These are phyloP conservation scores for Quambalaria eucalypti DNA, from an alignment of 1,284 basidiomycete species.

Conservation along the genomic window DNA sequence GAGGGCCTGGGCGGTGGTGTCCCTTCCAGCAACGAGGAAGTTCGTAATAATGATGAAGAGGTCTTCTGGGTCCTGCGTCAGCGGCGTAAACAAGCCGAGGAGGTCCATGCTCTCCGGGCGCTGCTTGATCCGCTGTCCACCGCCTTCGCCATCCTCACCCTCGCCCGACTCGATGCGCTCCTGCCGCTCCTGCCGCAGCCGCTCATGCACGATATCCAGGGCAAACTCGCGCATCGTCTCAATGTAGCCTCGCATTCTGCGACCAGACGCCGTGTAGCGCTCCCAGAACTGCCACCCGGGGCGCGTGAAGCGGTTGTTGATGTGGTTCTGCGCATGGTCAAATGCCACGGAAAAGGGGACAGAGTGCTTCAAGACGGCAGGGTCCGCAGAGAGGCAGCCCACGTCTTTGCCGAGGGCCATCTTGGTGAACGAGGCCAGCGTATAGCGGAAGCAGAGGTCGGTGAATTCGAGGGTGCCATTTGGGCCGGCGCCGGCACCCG, in stretches of 20 bases:
- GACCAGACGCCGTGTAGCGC: slow-evolving; percentile 14
- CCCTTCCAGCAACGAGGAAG: slow-evolving; percentile 31
- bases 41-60: slow-evolving; percentile 37
- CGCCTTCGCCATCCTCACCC: neutral
- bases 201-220: slow-evolving; percentile 24
- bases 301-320: slow-evolving; percentile 28
- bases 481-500: too few relatives aligned
- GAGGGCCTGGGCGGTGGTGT: slow-evolving; percentile 34
- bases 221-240: slow-evolving; percentile 18
- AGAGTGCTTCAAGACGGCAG: slow-evolving; percentile 17
- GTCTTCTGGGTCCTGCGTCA: slow-evolving; percentile 37
- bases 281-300: slow-evolving; percentile 26
- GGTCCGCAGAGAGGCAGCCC: slow-evolving; percentile 19
- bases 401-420: slow-evolving; percentile 21
- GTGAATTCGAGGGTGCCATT: slow-evolving; percentile 1
- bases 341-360: slow-evolving; percentile 41
- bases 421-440: slow-evolving; percentile 25
- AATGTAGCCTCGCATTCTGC: slow-evolving; percentile 18
- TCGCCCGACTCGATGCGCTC: neutral
- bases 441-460: slow-evolving; percentile 34
- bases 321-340: slow-evolving; percentile 36
- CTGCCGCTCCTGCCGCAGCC: slow-evolving; percentile 9
- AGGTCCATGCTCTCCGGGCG: slow-evolving; percentile 12
- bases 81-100: slow-evolving; percentile 50
- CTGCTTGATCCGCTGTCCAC: neutral